Base-by-base conservation (phyloP, 2,329 filamentous ascomycete species). In the Epichloe hybrida region DNA sequence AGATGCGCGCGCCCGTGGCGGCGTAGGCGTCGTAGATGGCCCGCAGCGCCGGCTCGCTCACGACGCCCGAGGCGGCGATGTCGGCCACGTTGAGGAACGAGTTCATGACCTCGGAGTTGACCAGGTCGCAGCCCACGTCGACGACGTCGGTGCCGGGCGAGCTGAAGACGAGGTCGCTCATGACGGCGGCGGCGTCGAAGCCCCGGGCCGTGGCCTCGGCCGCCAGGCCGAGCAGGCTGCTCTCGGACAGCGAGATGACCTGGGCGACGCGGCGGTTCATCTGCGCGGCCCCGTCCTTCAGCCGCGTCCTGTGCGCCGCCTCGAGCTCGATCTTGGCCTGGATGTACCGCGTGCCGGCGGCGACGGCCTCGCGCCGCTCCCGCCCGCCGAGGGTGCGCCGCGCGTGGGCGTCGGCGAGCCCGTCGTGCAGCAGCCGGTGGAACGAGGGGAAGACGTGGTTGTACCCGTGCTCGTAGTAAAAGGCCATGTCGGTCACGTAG, bases 401-500 rank as follows among this genome's bases (percentile, higher is more conserved):
- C 21, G 56, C 57, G 31, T 51, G 56, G 5, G 39, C 43, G 40
- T 58, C 57, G 12, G 34, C 35, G 5, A 57, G 36, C n/a, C 50
- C 57, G 35, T 39, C 52, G 2, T 55, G 42, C 15, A 58, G 38
- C 15, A 58, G 48, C 35, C 40, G 41, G 15, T 55, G 51, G 11
- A 58, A 23, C 20, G 50, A 51, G n/a, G 57, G 56, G 38, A 56
- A 58, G 23, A 58, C 50, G 20, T 54, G 46, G 48, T 58, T 50
- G 50, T 57, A 58, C n/a, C 56, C 55, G 47, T 58, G 57, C 50
- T 58, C 57, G 35, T 58, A 58, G 37, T 57, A 58, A 42, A 58
- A 58, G 36, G 23, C 56, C 56, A 58, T 58, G 44, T 58, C 57
- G 15, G 53, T 57, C 42, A 56, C 56, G 31, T 57, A 56, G 43